Evolutionary conservation across 2,329 filamentous ascomycete genomes (phyloP).

Genomic region (Xylariaceae sp.): DNA sequence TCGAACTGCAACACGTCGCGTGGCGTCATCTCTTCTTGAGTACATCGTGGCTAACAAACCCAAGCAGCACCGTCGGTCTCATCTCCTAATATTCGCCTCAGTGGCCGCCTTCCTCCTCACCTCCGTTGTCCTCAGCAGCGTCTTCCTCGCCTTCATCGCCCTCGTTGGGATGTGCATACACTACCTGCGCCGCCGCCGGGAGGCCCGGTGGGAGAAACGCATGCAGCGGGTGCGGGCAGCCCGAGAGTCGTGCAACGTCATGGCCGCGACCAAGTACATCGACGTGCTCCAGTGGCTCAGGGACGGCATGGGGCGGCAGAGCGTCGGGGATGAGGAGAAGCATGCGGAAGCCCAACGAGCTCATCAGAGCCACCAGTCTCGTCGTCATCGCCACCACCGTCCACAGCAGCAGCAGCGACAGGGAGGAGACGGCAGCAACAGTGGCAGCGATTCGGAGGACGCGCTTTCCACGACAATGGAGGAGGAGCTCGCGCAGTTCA

Average conservation of each 20-base stretch:
- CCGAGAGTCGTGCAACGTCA: conserved; percentile 20
- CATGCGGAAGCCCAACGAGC: conserved; percentile 28
- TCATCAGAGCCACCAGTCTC: conserved; percentile 13
- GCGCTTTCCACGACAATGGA: conserved; percentile 37
- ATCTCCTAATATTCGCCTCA: no score
- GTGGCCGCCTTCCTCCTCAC: conserved; percentile 3
- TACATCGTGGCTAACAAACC: background rate
- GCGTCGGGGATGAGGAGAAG: conserved; percentile 33
- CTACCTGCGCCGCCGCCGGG: conserved; percentile 12
- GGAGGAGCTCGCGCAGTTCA: conserved; percentile 44
- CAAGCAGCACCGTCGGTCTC: conserved; percentile 3
- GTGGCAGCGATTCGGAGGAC: conserved; percentile 17
- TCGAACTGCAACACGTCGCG: no score
- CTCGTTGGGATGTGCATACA: conserved; percentile 12
- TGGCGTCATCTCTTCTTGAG: no score
- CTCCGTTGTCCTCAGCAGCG: conserved; percentile 5
- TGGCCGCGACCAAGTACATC: conserved; percentile 23
- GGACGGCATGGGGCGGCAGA: conserved; percentile 17
- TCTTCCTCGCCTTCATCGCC: conserved; percentile 7
- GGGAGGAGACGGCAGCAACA: no score
- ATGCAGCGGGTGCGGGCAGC: conserved; percentile 8
- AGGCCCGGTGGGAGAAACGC: conserved; percentile 11
- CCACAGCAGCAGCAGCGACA: no score
- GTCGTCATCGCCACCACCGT: no score
- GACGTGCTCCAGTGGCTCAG: conserved; percentile 29